These are phyloP conservation scores for Cyanidium caldarium DNA, from an alignment of 23 red algal species.

Conservation along the genomic window DNA sequence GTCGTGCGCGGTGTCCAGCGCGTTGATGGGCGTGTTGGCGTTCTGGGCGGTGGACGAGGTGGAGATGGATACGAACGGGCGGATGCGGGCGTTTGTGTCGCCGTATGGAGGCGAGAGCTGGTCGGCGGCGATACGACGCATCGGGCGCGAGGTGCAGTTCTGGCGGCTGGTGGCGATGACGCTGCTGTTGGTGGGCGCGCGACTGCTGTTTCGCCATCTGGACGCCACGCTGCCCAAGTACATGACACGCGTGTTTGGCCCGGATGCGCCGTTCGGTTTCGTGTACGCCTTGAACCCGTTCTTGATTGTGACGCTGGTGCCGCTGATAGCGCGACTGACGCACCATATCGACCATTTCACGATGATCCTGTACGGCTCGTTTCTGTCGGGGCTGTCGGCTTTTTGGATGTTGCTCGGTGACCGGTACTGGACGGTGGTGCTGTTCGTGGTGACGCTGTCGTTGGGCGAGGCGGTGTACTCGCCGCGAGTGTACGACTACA, in stretches of 20 bases:
- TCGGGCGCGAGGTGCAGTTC: conserved; percentile 42
- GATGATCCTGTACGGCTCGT: conserved; percentile 74
- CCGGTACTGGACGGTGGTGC: conserved; percentile 39
- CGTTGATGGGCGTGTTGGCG: conserved; percentile 24
- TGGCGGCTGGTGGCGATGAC: conserved; percentile 79
- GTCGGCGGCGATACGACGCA: conserved; percentile 15
- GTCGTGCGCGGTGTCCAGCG: conserved; percentile 35
- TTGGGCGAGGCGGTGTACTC: conserved; percentile 50
- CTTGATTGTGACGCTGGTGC: conserved; percentile 77
- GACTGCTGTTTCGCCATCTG: conserved; percentile 75
- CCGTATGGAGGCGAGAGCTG: conserved; percentile 16
- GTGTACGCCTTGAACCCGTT: conserved; percentile 92
- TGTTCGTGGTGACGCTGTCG: conserved; percentile 70
- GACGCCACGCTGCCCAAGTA: conserved; percentile 91
- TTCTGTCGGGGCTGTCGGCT: conserved; percentile 38
- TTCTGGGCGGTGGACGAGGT: conserved; percentile 55
- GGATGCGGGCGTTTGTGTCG: conserved; percentile 27
- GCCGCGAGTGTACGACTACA: conserved; percentile 33
- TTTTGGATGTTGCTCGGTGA: conserved; percentile 58
- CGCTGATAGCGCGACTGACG: conserved; percentile 42
- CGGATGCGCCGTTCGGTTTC: conserved; percentile 63
- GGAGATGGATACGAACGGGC: conserved; percentile 45
- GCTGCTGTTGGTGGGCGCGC: conserved; percentile 63
- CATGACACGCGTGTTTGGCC: conserved; percentile 63
- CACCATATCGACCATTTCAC: conserved; percentile 40